Base-by-base conservation (phyloP, 805 yeast species). In the Hanseniaspora lachancei region DNA sequence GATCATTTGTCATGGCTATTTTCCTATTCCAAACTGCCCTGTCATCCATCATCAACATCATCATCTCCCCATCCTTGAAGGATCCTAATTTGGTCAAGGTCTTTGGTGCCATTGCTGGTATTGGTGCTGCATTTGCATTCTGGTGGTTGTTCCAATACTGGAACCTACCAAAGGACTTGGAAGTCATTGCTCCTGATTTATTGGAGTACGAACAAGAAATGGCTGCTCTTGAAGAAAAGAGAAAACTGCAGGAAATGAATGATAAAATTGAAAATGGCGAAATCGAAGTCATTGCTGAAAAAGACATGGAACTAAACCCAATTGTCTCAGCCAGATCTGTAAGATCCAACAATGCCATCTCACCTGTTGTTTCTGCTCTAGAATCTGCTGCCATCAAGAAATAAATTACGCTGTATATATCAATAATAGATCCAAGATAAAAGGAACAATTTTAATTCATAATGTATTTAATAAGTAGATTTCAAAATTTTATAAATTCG, bases 11-110 rank as follows among this genome's bases (percentile, higher is more conserved):
- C 48, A 72, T 72, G 75, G 74, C 82, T 16, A 60, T 73, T 52
- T 84, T 81, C 73, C 73, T 86, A 63, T 70, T 85, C 57, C 83
- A 85, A 43, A 81, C 75, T 61, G 93, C 95, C n/a, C 62, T 82
- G 52, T 89, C 93, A 57, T 77, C 91, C 27, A 88, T 89, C 21
- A 40, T 62, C 20, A 62, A 60, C 18, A 66, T 70, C 59, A 75
- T 74, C 21, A 60, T 73, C 24, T 71, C 74, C 16, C 70, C 75
- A 23, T 71, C 74, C 3, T 64, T 72, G 63, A 62, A 58, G 23
- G 76, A 73, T 59, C 76, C 77, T 18, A 61, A 70, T 54, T 68
- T 73, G 60, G 66, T 69, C 40, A 68, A 74, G 66, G 71, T 73
- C 34, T 73, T 72, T 61, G 71, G 68, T 42, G 73, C 68, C 47